Percentiles rank a stretch among this genome's conserved stretches.
These are phyloP conservation scores for Excoecaria agallocha DNA, from an alignment of 345 rosid genomes.

Conservation along the genomic window DNA sequence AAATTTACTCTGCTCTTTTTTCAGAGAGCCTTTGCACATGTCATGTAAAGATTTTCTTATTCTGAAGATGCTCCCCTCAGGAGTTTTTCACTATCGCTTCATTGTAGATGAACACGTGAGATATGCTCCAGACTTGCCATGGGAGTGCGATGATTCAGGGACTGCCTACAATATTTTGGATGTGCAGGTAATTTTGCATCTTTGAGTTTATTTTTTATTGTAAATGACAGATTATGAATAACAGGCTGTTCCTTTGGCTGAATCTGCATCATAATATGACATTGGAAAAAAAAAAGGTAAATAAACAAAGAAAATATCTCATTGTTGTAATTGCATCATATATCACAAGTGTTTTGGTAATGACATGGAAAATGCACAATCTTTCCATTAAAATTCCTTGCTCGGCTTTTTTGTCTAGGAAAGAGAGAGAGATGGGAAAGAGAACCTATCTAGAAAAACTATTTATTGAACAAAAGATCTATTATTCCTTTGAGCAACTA, in stretches of 20 bases:
- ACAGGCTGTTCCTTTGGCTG: neutral
- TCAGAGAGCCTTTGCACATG: conserved; percentile 47
- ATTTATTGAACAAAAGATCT: too few relatives aligned
- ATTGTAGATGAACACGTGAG: conserved; percentile 46
- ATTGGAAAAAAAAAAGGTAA: neutral
- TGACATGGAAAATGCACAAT: neutral
- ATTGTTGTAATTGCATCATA: neutral
- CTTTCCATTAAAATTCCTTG: neutral
- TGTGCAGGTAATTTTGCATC: conserved; percentile 39
- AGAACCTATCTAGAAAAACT: too few relatives aligned
- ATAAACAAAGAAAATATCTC: neutral
- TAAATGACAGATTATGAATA: neutral
- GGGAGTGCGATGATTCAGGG: conserved; percentile 40
- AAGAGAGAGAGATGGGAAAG: too few relatives aligned
- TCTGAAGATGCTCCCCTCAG: conserved; percentile 50
- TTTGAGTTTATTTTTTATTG: neutral
- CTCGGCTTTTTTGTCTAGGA: too few relatives aligned
- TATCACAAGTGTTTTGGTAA: conserved; percentile 4
- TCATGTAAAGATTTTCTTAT: conserved; percentile 48
- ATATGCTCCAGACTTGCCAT: conserved; percentile 48
- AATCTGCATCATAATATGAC: too few relatives aligned
- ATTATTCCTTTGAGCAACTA: too few relatives aligned
- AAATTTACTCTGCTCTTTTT: neutral
- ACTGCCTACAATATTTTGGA: conserved; percentile 54
- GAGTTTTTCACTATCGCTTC: conserved; percentile 57